These are phyloP conservation scores for Boletus rufocinnamomeus DNA, from an alignment of 768 basidiomycete genomes.

Conservation along the genomic window DNA sequence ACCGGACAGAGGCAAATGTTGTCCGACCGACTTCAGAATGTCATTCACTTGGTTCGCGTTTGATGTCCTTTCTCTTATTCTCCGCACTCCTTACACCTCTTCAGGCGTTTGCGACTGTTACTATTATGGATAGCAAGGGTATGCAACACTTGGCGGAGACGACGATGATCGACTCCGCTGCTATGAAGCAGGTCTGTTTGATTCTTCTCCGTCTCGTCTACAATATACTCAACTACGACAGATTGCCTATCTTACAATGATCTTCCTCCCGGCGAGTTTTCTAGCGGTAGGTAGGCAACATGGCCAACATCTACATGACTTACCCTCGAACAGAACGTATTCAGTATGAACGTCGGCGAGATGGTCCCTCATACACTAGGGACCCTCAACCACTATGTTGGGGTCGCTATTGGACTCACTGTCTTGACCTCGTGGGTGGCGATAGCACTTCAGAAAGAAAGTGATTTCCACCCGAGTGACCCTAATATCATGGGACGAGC, in stretches of 20 bases:
- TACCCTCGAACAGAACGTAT: constrained; percentile 32
- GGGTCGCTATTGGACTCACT: constrained; percentile 49
- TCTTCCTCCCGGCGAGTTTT: constrained; percentile 59
- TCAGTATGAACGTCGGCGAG: constrained; percentile 36
- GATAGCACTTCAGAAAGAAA: constrained; percentile 47
- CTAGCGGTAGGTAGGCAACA: constrained; percentile 26
- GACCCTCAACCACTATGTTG: constrained; percentile 41
- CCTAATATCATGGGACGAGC: constrained; percentile 6
- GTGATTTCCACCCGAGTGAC: constrained; percentile 11
- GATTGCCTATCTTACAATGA: constrained; percentile 56
- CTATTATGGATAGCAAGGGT: constrained; percentile 51
- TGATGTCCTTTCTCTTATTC: not conserved
- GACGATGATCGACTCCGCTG: constrained; percentile 43
- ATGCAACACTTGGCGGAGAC: constrained; percentile 53
- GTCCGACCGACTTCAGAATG: constrained; percentile 37
- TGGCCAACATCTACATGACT: not conserved
- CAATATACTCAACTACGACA: constrained; percentile 23
- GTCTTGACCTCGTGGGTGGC: constrained; percentile 56
- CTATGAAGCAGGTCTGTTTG: constrained; percentile 36
- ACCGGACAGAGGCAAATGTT: constrained; percentile 36
- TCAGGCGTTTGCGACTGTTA: constrained; percentile 62
- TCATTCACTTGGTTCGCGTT: constrained; percentile 34
- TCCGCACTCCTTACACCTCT: not conserved
- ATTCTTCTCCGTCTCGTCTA: not conserved
- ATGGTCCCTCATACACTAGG: constrained; percentile 27